A percentile compares a stretch with the other conserved stretches of the same genome.
Conservation (phyloP, 2,329 filamentous ascomycete species). For the Pseudogymnoascus destructans region DNA sequence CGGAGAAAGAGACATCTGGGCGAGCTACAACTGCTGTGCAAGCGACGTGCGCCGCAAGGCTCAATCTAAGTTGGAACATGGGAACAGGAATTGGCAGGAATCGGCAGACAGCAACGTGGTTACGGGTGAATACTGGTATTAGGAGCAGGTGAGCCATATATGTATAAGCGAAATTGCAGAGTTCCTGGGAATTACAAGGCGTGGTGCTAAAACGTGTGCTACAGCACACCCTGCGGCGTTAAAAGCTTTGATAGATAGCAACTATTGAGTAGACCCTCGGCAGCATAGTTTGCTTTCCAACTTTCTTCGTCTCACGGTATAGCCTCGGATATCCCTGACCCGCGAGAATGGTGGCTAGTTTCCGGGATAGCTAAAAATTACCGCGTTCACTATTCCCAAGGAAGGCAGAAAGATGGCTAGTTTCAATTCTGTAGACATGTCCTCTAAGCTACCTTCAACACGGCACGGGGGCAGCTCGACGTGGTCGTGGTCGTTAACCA, state of each 20-base stretch:
- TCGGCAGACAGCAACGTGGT: neutral
- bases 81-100: neutral
- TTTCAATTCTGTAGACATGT: neutral
- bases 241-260: neutral
- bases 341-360: neutral
- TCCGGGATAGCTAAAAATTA: neutral
- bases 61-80: neutral
- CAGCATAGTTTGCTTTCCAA: neutral
- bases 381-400: neutral
- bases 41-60: conserved; percentile 13
- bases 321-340: neutral
- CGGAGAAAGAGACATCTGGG: conserved; percentile 26
- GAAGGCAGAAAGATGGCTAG: neutral
- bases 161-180: no score
- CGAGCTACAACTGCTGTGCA: conserved; percentile 15
- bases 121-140: neutral
- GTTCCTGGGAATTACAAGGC: neutral
- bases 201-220: neutral
- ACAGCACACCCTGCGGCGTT: no score
- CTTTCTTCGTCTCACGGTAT: neutral
- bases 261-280: neutral
- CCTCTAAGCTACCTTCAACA: neutral
- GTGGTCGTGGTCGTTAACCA: no score
- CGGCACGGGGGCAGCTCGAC: neutral
- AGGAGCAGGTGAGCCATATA: neutral